phyloP scores from a whole-genome alignment of 768 basidiomycete species.

The Jaapia argillacea region DNA sequence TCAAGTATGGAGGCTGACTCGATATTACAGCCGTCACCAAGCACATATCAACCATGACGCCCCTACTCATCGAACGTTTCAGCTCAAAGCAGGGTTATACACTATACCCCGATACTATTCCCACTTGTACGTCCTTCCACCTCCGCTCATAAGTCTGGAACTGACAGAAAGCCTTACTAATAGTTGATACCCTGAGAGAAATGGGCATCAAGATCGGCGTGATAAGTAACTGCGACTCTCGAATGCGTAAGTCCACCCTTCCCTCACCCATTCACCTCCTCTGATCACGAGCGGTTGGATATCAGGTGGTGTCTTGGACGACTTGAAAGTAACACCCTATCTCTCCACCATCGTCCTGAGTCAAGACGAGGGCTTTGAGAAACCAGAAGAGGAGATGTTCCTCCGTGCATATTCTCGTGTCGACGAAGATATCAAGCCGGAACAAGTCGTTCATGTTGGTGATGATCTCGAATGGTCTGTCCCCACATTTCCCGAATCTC shows the following conservation, averaged over 20 bases:
- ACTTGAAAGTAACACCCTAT: conserved; percentile 41
- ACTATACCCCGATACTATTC: conserved; percentile 40
- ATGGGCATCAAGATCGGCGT: conserved; percentile 43
- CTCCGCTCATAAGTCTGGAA: conserved; percentile 1
- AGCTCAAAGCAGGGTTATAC: conserved; percentile 63
- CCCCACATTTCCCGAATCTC: too few species aligned
- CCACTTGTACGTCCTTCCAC: conserved; percentile 33
- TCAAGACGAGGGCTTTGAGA: conserved; percentile 60
- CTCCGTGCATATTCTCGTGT: conserved; percentile 27
- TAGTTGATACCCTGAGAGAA: conserved; percentile 37
- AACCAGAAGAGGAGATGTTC: conserved; percentile 57
- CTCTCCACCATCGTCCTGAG: conserved; percentile 56
- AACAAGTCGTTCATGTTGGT: conserved; percentile 67
- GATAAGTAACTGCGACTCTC: conserved; percentile 63
- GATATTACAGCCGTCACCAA: conserved; percentile 37
- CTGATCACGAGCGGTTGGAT: too few species aligned
- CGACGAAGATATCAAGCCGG: too few species aligned
- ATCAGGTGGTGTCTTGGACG: too few species aligned
- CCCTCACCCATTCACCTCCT: too few species aligned
- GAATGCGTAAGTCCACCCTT: conserved; percentile 50
- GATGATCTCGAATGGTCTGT: conserved; percentile 61
- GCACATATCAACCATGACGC: conserved; percentile 46
- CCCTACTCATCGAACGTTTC: conserved; percentile 54
- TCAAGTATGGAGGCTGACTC: neutral
- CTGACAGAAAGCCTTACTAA: too few species aligned